These are phyloP conservation scores for Pichia sp. DNA, from an alignment of 1,139 yeast genomes.

Conservation along the genomic window DNA sequence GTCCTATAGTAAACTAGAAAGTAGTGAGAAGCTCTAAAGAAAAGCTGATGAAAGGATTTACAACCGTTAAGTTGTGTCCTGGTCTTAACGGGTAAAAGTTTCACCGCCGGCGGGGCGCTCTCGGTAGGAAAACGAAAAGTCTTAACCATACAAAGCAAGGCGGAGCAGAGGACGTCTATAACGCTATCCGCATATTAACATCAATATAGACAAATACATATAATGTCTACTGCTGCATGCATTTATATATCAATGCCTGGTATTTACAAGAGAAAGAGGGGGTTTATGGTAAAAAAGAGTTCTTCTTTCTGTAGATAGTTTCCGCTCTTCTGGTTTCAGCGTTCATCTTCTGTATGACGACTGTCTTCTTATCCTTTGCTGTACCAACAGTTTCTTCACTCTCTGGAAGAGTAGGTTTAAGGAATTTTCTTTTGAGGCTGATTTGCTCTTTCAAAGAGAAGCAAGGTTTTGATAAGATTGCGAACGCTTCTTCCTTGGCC, in stretches of 20 bases:
- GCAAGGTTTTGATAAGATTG: conserved; percentile 37
- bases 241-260: neutral
- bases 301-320: conserved; percentile 35
- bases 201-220: neutral
- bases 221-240: neutral
- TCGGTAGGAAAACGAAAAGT: neutral
- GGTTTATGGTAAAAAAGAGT: conserved; percentile 29
- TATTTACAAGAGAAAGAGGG: neutral
- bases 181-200: neutral
- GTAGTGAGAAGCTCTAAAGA: too few species aligned
- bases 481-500: conserved; percentile 31
- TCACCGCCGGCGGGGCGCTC: neutral
- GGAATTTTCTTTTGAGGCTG: conserved; percentile 37
- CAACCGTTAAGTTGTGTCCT: too few species aligned
- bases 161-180: neutral
- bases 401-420: conserved; percentile 40
- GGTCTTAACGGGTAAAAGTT: neutral
- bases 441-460: conserved; percentile 38
- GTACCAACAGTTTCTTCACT: conserved; percentile 23
- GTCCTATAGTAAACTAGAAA: too few species aligned
- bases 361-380: conserved; percentile 33
- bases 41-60: too few species aligned
- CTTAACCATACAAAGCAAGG: neutral
- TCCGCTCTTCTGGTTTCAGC: conserved; percentile 42
- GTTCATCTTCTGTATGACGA: conserved; percentile 46